Conservation (phyloP, 805 yeast genomes). For the Candida incommunis region DNA sequence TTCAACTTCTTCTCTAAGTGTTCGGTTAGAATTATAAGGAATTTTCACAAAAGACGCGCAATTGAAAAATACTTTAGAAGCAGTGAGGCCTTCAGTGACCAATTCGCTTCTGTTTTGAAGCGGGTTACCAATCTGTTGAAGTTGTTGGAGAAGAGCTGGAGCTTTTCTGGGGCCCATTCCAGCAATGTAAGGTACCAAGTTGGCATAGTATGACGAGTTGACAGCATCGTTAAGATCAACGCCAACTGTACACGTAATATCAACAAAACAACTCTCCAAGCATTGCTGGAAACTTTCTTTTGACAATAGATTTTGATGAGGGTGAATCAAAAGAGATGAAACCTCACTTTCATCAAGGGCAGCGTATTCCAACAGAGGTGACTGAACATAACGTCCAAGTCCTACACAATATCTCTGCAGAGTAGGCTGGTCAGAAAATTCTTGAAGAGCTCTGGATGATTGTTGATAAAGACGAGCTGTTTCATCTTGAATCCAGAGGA, state of each 20-base stretch:
- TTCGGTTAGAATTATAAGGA: conserved; percentile 48
- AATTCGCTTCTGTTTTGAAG: conserved; percentile 62
- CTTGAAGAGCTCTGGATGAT: conserved; percentile 59
- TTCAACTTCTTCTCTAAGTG: conserved; percentile 43
- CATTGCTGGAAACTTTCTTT: conserved; percentile 50
- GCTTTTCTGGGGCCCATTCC: conserved; percentile 97
- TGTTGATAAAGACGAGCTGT: conserved; percentile 80
- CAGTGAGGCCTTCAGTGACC: conserved; percentile 63
- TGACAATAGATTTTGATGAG: conserved; percentile 58
- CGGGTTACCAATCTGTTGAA: conserved; percentile 54
- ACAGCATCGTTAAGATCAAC: conserved; percentile 87
- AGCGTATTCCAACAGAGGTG: conserved; percentile 84
- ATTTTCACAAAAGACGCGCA: conserved; percentile 83
- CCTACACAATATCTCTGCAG: conserved; percentile 76
- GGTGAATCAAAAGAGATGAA: conserved; percentile 43
- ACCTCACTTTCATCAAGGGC: conserved; percentile 58
- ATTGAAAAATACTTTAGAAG: conserved; percentile 75
- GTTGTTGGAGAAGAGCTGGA: conserved; percentile 66
- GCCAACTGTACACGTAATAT: conserved; percentile 81
- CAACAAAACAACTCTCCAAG: conserved; percentile 72
- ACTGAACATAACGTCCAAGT: conserved; percentile 81
- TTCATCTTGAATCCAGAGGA: conserved; percentile 83
- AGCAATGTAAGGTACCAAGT: conserved; percentile 59
- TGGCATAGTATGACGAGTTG: conserved; percentile 56
- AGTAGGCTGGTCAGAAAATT: conserved; percentile 73